Evolutionary conservation across 148 eudicot species (phyloP).

Genomic region (Rhododendron simsii): DNA sequence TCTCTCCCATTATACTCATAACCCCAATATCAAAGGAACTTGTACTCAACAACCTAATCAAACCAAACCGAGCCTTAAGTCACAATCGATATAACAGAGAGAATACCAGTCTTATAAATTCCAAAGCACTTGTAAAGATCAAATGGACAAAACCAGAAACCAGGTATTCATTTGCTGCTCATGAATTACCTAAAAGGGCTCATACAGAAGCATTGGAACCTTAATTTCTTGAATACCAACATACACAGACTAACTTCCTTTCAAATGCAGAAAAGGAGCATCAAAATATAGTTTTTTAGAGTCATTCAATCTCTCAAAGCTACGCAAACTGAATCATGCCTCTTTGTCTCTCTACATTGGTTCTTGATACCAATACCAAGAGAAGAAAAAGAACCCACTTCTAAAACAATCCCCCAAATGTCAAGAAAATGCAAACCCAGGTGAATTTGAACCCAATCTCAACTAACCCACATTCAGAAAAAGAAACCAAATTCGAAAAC

Average conservation of each 20-base stretch:
- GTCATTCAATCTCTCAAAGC: neutral
- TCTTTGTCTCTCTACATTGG: neutral
- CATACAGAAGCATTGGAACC: neutral
- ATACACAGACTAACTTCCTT: neutral
- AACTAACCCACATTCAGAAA: neutral
- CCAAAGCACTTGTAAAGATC: neutral
- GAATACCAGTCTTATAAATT: neutral
- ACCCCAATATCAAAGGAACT: neutral
- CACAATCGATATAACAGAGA: neutral
- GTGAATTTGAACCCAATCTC: neutral
- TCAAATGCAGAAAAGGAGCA: neutral
- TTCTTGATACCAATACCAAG: neutral
- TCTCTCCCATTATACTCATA: constrained; percentile 46
- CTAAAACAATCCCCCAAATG: neutral
- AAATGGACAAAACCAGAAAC: constrained; percentile 3
- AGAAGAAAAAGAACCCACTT: neutral
- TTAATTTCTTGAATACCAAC: neutral
- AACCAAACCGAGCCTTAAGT: neutral
- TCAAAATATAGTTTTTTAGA: neutral
- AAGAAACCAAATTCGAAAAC: neutral
- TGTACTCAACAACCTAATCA: neutral
- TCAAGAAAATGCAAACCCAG: constrained; percentile 4
- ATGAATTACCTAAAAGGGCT: neutral
- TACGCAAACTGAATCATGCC: neutral
- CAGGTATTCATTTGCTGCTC: constrained; percentile 2